phyloP scores from a whole-genome alignment of 2,329 filamentous ascomycete species.

The Phaeosphaeria sp. region DNA sequence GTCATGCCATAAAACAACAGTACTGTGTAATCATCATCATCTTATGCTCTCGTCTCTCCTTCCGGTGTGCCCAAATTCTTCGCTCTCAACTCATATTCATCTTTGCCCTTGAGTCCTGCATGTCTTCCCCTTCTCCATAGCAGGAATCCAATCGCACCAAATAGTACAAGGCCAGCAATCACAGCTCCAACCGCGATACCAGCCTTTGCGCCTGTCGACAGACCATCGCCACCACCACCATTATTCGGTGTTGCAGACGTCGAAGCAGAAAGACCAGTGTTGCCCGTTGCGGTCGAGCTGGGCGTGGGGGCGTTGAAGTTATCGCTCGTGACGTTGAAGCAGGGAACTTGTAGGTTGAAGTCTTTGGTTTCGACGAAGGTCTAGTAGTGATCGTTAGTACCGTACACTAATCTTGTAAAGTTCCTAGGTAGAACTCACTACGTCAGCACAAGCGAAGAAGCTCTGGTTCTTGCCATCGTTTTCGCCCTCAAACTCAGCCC shows the following conservation, averaged over 20 bases:
- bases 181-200: conserved; percentile 50
- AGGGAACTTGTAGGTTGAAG: conserved; percentile 52
- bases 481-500: conserved; percentile 50
- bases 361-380: conserved; percentile 50
- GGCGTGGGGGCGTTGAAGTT: conserved; percentile 40
- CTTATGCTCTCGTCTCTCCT: conserved; percentile 1
- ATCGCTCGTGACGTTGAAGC: conserved; percentile 55
- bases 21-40: too few species aligned
- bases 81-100: conserved; percentile 34
- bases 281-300: conserved; percentile 20
- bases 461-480: conserved; percentile 48
- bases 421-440: conserved; percentile 28
- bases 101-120: conserved; percentile 24
- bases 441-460: conserved; percentile 57
- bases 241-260: conserved; percentile 18
- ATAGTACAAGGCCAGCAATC: conserved; percentile 26
- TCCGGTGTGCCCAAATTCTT: conserved; percentile 20
- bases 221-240: conserved; percentile 19
- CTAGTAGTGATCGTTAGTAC: conserved; percentile 3
- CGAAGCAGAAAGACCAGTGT: conserved; percentile 29
- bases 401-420: too few species aligned
- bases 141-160: conserved; percentile 30
- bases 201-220: conserved; percentile 52
- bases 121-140: conserved; percentile 26
- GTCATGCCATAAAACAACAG: background rate